Base-by-base conservation (phyloP, 2,329 filamentous ascomycete species). In the Trichoderma hamatum region DNA sequence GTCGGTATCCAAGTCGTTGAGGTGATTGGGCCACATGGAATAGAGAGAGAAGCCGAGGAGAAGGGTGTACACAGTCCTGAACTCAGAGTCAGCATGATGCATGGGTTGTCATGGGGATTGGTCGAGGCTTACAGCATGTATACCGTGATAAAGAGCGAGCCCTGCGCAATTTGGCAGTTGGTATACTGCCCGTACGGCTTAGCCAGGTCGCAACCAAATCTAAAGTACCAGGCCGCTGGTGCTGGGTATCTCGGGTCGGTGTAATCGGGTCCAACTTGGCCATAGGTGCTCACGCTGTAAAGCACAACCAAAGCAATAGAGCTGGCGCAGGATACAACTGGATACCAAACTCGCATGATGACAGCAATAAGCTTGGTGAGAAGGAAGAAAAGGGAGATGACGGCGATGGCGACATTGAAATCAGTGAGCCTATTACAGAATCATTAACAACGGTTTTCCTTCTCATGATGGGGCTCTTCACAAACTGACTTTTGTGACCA, bases 351-450 rank as follows among this genome's bases (percentile, higher is more conserved):
- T 77, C 90, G 88, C 84, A 94, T 88, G 75, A 92, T 88, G 80
- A 87, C 89, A 75, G 87, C 84, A 71, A 91, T 87, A 72, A 87
- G 84, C 82, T 93, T 94, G 78, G 85, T 83, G 55, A 94, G 85
- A 71, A 93, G 85, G 77, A 93, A 84, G 82, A 95, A 95, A 78
- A 92, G 90, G 69, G 88, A 89, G 66, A 93, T 83, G 72, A 95
- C 86, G 46, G 91, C 90, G 73, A 94, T 90, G 76, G 90, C 90
- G 73, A 94, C 88, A 75, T 94, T 93, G 81, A 87, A 93, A 73
- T 90, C 84, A 59, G 92, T 93, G 71, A 93, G 83, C 68, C 92
- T 94, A 59, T 46, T n/a, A 39, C 52, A 19, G 52, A 30, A 32
- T 70, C 75, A 60, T 72, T 21, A 70, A 62, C 19, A 36, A 62